These are phyloP conservation scores for Citrus reticulata DNA, from an alignment of 345 rosid species.

Conservation along the genomic window DNA sequence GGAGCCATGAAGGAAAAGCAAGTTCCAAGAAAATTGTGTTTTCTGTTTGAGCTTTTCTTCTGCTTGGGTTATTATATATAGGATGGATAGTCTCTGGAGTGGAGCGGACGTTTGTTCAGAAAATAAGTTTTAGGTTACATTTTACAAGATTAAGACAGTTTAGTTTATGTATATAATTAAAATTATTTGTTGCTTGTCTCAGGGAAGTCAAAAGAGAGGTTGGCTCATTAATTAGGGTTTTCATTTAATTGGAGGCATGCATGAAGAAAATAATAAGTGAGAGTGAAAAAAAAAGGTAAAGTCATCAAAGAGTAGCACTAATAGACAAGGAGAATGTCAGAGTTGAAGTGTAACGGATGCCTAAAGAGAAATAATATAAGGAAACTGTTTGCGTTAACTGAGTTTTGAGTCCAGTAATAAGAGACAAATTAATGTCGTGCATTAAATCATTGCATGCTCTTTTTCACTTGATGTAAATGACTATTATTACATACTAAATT, in stretches of 20 bases:
- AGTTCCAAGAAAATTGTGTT: neutral
- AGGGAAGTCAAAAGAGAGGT: neutral
- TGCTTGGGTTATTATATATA: neutral
- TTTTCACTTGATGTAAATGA: neutral
- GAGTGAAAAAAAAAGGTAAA: too few species aligned
- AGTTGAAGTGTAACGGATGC: neutral
- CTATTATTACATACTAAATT: too few species aligned
- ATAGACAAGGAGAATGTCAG: too few species aligned
- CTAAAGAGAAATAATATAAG: neutral
- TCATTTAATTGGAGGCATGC: neutral
- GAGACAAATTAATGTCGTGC: neutral
- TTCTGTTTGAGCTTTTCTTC: too few species aligned
- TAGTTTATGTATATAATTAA: too few species aligned
- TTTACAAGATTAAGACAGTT: too few species aligned
- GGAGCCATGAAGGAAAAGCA: conserved; percentile 12
- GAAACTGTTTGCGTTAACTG: too few species aligned
- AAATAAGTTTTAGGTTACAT: too few species aligned
- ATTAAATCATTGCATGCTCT: neutral
- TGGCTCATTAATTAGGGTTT: neutral
- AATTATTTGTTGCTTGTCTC: neutral
- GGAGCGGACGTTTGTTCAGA: too few species aligned
- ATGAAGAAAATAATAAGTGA: too few species aligned
- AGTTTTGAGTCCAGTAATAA: too few species aligned
- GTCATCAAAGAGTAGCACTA: neutral
- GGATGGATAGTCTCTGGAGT: neutral